Conservation (phyloP, 2,329 filamentous ascomycete genomes). For the Nigrospora oryzae region DNA sequence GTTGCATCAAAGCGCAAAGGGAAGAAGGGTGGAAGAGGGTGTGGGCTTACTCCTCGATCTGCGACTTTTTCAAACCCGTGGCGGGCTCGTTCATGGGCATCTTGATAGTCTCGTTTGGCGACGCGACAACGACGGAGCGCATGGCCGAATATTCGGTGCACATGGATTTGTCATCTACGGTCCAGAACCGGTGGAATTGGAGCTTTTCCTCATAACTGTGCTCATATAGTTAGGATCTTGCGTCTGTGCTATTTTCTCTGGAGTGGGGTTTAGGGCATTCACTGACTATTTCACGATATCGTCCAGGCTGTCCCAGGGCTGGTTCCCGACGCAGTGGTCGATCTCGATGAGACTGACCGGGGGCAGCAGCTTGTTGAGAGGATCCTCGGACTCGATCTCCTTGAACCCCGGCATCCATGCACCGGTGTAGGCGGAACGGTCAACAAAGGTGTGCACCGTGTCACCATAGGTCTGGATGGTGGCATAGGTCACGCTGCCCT, state of each 20-base stretch:
- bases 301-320: background rate
- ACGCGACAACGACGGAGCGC: background rate
- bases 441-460: background rate
- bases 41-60: background rate
- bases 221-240: background rate
- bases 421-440: background rate
- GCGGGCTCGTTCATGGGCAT: background rate
- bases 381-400: background rate
- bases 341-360: background rate
- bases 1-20: no score
- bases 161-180: background rate
- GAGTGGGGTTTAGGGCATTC: background rate
- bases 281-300: background rate
- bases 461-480: background rate
- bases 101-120: background rate
- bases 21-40: background rate
- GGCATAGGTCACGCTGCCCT: background rate
- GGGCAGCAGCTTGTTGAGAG: background rate
- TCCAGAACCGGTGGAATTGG: background rate
- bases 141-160: background rate
- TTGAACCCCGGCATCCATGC: background rate
- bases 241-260: no score
- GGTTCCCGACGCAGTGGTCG: background rate
- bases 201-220: background rate
- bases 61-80: background rate